Percentiles rank a stretch among this genome's conserved stretches.
Conservation (phyloP, 2,329 filamentous ascomycete species). For the Ophiostoma tasmaniense region DNA sequence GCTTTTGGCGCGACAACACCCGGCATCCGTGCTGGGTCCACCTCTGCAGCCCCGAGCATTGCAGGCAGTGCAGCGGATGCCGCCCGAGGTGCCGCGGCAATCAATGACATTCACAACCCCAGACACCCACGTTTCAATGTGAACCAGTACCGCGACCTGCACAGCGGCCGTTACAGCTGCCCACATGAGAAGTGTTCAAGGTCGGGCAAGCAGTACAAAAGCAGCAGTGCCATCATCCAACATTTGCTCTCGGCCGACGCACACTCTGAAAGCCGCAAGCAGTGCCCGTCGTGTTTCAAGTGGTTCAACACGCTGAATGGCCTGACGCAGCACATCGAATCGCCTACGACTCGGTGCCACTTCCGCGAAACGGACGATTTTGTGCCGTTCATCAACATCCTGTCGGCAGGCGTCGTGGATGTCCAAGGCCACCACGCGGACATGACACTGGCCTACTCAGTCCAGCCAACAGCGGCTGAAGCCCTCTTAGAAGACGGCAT, state of each 20-base stretch:
- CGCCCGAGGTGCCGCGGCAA: background rate
- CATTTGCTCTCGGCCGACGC: slow-evolving; percentile 37
- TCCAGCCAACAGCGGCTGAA: slow-evolving; percentile 20
- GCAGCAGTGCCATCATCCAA: slow-evolving; percentile 25
- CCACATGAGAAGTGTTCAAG: slow-evolving; percentile 43
- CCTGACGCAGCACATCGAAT: slow-evolving; percentile 42
- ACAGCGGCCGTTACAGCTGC: slow-evolving; percentile 42
- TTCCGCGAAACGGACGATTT: slow-evolving; percentile 36
- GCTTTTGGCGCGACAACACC: background rate
- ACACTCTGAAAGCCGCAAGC: slow-evolving; percentile 31
- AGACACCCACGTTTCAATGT: slow-evolving; percentile 33
- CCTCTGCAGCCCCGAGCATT: background rate
- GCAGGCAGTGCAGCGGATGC: background rate
- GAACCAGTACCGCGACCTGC: slow-evolving; percentile 37
- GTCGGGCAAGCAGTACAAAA: slow-evolving; percentile 32
- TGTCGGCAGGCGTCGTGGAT: slow-evolving; percentile 34
- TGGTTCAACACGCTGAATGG: slow-evolving; percentile 35
- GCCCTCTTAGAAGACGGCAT: slow-evolving; percentile 13
- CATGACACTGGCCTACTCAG: slow-evolving; percentile 29
- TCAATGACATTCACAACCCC: slow-evolving; percentile 7
- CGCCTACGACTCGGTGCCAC: slow-evolving; percentile 33
- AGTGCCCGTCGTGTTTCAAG: slow-evolving; percentile 39
- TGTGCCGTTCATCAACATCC: slow-evolving; percentile 30
- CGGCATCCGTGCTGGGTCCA: background rate
- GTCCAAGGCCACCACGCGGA: slow-evolving; percentile 29